Base-by-base conservation (phyloP, 164 flowering plant genomes). In the Sedum album region DNA sequence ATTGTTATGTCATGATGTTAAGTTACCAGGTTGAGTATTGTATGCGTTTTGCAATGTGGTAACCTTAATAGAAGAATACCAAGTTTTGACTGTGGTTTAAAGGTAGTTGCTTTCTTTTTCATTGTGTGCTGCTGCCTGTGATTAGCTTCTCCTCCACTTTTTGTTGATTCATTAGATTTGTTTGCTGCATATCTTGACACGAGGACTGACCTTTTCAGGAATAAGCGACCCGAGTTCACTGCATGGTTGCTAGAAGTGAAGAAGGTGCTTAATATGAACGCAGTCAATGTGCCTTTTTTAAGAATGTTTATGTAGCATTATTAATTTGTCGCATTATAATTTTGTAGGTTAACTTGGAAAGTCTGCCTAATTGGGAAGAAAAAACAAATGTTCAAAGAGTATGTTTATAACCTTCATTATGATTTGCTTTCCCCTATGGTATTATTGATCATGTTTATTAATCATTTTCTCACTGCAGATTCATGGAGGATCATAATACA, bases 401-500 rank as follows among this genome's bases (percentile, higher is more conserved):
- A 83, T 72, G 90, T 60, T 20, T 21, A 33, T 46, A 18, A 31
- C 49, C 23, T n/a, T 39, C 28, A 21, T 57, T 18, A 26, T 28
- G 6, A 23, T 4, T 63, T 25, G 4, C 20, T 60, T 68, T 62
- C 35, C 7, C n/a, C 4, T 15, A 67, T 65, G 25, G 5, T 20
- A 36, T 60, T 36, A 33, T 17, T 31, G 14, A 57, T 21, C 35
- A 15, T 7, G 21, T 28, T 44, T 66, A 49, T 0, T 42, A 39
- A 7, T 35, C 26, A 53, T 44, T 30, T 14, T 53, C 13, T 21
- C 39, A 69, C 6, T 70, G 28, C 96, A 95, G 99, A 69, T 95
- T 88, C 77, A 95, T 95, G 99, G 99, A 95, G 84, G 99, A 95
- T 73, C 94, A 95, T 75, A 95, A 95, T 67, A 95, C 99, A 66